Evolutionary conservation across 2,329 filamentous ascomycete genomes (phyloP).

Genomic region (Aspergillus pseudonomiae): DNA sequence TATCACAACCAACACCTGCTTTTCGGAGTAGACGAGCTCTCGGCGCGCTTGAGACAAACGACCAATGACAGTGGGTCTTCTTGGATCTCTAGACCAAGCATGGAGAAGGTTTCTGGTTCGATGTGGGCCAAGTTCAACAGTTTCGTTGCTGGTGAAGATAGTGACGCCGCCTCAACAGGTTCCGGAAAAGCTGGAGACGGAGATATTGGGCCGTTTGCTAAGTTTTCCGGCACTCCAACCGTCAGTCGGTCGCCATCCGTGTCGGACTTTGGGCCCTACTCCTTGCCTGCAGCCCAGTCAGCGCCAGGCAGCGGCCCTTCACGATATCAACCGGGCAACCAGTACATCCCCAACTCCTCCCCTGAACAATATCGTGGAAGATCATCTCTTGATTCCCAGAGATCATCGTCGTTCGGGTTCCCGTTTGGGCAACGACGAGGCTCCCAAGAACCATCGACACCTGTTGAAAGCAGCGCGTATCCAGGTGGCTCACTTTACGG

Average conservation of each 20-base stretch:
- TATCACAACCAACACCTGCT: conserved; percentile 82
- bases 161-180: conserved; percentile 63
- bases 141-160: conserved; percentile 91
- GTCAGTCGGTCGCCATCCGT: conserved; percentile 74
- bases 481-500: conserved; percentile 34
- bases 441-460: conserved; percentile 41
- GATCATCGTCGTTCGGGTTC: conserved; percentile 42
- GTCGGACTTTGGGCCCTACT: conserved; percentile 69
- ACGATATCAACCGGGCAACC: conserved; percentile 47
- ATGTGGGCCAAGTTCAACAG: conserved; percentile 94
- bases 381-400: conserved; percentile 53
- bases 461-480: conserved; percentile 38
- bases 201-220: conserved; percentile 79
- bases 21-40: conserved; percentile 77
- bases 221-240: conserved; percentile 73
- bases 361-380: conserved; percentile 54
- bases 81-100: conserved; percentile 93
- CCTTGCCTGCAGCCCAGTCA: conserved; percentile 37
- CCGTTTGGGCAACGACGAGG: conserved; percentile 38
- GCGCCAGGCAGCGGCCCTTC: conserved; percentile 40
- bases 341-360: conserved; percentile 54
- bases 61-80: conserved; percentile 79
- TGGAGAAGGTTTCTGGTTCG: conserved; percentile 91
- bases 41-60: conserved; percentile 79
- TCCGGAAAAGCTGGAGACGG: conserved; percentile 59